Conservation (phyloP, 768 basidiomycete species). For the Brasilioporus rufonigricans region DNA sequence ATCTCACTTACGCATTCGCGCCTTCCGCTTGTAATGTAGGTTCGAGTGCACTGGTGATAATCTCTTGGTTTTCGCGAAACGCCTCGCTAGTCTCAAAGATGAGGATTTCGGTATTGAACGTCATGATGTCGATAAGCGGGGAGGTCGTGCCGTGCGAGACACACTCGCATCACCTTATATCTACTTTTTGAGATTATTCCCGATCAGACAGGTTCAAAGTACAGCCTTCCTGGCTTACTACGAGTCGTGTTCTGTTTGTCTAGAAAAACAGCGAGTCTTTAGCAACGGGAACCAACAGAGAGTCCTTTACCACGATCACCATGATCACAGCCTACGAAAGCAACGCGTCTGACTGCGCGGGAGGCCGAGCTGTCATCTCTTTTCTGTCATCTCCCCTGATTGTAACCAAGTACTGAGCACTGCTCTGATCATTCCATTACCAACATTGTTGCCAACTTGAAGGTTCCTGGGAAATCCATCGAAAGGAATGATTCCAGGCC, state of each 20-base stretch:
- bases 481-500: too few relatives aligned
- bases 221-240: background rate
- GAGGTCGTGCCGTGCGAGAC: background rate
- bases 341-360: background rate
- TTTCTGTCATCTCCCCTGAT: background rate
- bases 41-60: background rate
- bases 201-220: background rate
- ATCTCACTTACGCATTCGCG: background rate
- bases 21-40: background rate
- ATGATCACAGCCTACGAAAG: background rate
- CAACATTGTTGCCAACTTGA: too few relatives aligned
- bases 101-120: conserved; percentile 23
- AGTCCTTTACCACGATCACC: background rate
- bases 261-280: background rate
- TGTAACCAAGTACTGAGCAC: background rate
- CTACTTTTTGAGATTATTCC: background rate
- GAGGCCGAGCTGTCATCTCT: too few relatives aligned
- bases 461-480: too few relatives aligned
- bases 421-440: too few relatives aligned
- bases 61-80: conserved; percentile 2
- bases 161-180: background rate
- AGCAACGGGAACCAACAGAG: background rate
- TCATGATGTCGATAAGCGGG: background rate
- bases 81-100: conserved; percentile 15
- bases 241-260: too few relatives aligned